Evolutionary conservation across 257 asterid genomes (phyloP), one percentile per base, ranked within the genome.

Genomic region (Datura wrightii): DNA sequence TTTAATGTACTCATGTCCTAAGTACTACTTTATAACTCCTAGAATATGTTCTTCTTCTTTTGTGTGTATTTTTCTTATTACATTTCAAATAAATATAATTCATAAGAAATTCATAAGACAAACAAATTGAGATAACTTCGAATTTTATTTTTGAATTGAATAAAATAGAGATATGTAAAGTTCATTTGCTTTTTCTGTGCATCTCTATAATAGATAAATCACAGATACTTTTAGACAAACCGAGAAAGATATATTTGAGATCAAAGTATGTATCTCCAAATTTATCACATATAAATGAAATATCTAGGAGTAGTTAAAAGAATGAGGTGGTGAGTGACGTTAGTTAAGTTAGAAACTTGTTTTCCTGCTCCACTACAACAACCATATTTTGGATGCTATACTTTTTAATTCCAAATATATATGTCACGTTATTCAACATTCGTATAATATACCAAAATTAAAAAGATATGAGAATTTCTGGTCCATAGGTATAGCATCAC

Each of bases 341-440:
- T 71, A 39, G 2, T 53, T 50, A 78, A 24, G 24, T 78, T 14
- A 72, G 10, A 79, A 39, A 80, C 80, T 50, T 36, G 36, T 86
- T 89, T 88, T 91, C 80, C 95, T 89, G 90, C 95, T 92, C 97
- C 97, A 92, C 90, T 89, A 82, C 84, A 86, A 92, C 97, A 16
- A 93, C 93, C 91, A 13, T 67, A 76, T 81, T 82, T 87, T 62
- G 86, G 84, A 84, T 84, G 31, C 90, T 72, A 72, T 44, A 44
- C 78, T 67, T 83, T 71, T 66, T 54, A 13, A 79, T 54, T 19
- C 24, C 71, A 42, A 14, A 10, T 67, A 58, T 66, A 36, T 58
- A 67, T 41, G 66, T 37, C 81, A 54, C 37, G 31, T 24, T 24
- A 70, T 67, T 39, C 52, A 65, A 31, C 39, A 13, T 60, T 13